Evolutionary conservation across 164 flowering plant species (phyloP).

Genomic region (Liriodendron chinense): DNA sequence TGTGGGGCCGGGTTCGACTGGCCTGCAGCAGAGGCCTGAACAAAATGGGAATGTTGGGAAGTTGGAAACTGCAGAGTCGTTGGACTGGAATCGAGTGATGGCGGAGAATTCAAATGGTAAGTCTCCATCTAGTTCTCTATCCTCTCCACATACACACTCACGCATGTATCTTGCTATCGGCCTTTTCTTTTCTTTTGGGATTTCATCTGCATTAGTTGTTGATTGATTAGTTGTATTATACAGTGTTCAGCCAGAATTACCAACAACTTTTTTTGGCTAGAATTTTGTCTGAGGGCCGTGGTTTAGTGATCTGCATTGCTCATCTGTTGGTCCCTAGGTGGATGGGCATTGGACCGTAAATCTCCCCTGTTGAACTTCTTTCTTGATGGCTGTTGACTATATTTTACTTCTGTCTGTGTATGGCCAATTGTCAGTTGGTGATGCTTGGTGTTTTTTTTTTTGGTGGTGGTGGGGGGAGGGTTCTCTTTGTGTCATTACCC

Average conservation of each 20-base stretch:
- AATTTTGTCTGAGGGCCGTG: background rate
- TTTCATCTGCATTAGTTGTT: background rate
- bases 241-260: background rate
- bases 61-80: slow-evolving; percentile 6
- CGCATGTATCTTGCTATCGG: background rate
- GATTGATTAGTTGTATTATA: background rate
- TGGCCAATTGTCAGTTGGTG: too few relatives aligned
- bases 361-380: too few relatives aligned
- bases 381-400: too few relatives aligned
- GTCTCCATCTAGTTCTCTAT: background rate
- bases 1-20: background rate
- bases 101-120: slow-evolving; percentile 7
- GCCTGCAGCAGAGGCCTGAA: background rate
- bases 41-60: background rate
- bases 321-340: too few relatives aligned
- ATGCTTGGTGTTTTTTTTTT: too few relatives aligned
- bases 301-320: background rate
- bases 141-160: background rate
- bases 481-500: too few relatives aligned
- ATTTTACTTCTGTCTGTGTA: too few relatives aligned
- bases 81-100: slow-evolving; percentile 11
- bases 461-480: too few relatives aligned
- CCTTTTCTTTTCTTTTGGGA: too few relatives aligned
- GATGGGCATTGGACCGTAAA: too few relatives aligned
- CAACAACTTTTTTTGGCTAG: background rate